Evolutionary conservation across 495 filamentous ascomycete genomes (phyloP), one percentile per base, ranked within the genome.

Genomic region (Cercophora samala): DNA sequence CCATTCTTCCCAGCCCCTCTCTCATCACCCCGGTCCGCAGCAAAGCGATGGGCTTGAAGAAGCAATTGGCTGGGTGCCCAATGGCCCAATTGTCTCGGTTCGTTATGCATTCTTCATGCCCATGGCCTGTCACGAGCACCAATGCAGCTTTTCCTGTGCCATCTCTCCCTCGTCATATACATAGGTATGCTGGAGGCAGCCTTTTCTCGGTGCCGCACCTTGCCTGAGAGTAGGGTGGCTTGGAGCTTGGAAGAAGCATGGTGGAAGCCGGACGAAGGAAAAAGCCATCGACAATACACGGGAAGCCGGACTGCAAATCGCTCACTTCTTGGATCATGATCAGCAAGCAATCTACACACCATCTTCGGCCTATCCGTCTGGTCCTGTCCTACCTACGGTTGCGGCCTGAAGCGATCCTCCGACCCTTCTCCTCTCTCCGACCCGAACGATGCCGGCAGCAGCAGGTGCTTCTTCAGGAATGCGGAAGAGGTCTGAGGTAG

Each of bases 31-130:
- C 37, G 37, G 37, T 17, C 37, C 37, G 37, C 13, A 13, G 13
- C 37, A 46, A 46, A 9, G 37, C 37, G 13, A 46, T 46, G 37
- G n/a, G 37, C 37, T 46, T 46, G 11, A 46, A 46, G 37, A 46
- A 46, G 37, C 37, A 46, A 46, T 56, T 23, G 53, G 22, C 22
- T 56, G 53, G 53, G 18, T 56, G 53, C 53, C 53, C 53, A 56
- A 56, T 60, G 21, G 29, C 58, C 58, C 58, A 29, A 60, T 60
- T 60, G 58, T 60, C 58, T 60, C 58, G 24, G 21, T 18, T 60
- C 58, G 21, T 23, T 54, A 54, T 54, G 52, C 52, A n/a, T n/a
- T 13, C 52, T 21, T 54, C 19, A 21, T 18, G 52, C 19, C 17
- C 17, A 5, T 54, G 52, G 15, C n/a, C 53, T 56, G 53, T 56